Evolutionary conservation across 2,329 filamentous ascomycete species (phyloP).

Genomic region (Apiospora sp.): DNA sequence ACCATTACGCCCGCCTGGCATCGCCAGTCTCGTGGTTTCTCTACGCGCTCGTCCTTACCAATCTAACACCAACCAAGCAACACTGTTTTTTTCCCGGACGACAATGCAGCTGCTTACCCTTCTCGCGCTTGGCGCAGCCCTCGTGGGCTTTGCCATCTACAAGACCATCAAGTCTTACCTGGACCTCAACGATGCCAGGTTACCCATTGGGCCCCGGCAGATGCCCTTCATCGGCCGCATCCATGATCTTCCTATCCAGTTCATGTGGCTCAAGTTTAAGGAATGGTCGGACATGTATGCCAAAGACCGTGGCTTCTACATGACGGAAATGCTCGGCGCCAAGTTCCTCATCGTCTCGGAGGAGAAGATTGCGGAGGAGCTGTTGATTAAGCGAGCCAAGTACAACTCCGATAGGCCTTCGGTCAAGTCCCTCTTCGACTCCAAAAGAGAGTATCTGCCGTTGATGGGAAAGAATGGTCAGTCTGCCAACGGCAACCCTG

Average conservation of each 20-base stretch:
- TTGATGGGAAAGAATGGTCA: constrained; percentile 63
- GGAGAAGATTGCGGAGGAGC: constrained; percentile 60
- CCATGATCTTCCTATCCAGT: constrained; percentile 56
- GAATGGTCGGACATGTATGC: constrained; percentile 46
- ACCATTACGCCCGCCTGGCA: constrained; percentile 9
- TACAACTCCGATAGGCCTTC: constrained; percentile 57
- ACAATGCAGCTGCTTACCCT: constrained; percentile 41
- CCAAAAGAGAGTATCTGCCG: constrained; percentile 63
- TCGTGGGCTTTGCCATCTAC: constrained; percentile 35
- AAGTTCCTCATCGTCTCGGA: constrained; percentile 55
- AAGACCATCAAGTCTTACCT: constrained; percentile 40
- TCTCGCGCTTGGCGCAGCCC: constrained; percentile 31
- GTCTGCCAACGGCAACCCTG: constrained; percentile 32
- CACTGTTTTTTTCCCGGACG: neutral
- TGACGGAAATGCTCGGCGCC: constrained; percentile 45
- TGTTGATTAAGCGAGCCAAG: constrained; percentile 59
- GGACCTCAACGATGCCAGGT: constrained; percentile 42
- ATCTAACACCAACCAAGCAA: neutral
- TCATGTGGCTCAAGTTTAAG: constrained; percentile 62
- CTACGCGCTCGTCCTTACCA: neutral
- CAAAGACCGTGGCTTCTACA: constrained; percentile 43
- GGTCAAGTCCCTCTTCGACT: constrained; percentile 60
- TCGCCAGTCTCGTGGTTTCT: neutral
- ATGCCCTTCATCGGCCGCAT: constrained; percentile 48
- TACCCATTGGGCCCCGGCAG: constrained; percentile 43